phyloP scores from a whole-genome alignment of 805 yeast genomes.

The Candida mattraensis region DNA sequence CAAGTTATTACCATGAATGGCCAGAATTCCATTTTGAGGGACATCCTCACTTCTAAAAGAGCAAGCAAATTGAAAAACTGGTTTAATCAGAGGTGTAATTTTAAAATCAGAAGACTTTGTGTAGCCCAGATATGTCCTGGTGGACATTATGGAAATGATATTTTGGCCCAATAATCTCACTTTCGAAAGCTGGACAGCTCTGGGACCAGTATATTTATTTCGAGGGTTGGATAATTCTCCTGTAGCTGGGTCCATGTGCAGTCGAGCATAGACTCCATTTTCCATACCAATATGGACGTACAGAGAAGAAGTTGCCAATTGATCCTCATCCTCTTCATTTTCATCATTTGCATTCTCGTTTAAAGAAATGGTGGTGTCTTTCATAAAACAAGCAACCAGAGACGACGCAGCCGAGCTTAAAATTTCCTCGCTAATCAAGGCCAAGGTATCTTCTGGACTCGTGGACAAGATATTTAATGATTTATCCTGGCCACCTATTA shows the following conservation, averaged over 20 bases:
- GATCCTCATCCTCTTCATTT: slow-evolving; percentile 14
- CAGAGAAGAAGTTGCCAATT: slow-evolving; percentile 16
- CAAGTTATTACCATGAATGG: slow-evolving; percentile 51
- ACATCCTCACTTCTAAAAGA: slow-evolving; percentile 65
- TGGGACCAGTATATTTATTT: slow-evolving; percentile 71
- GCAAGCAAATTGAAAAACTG: slow-evolving; percentile 44
- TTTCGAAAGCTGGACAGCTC: slow-evolving; percentile 52
- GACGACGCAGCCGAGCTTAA: slow-evolving; percentile 45
- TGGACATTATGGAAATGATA: slow-evolving; percentile 49
- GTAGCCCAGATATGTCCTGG: slow-evolving; percentile 57
- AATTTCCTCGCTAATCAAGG: slow-evolving; percentile 62
- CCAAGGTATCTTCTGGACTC: slow-evolving; percentile 58
- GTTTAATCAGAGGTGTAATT: slow-evolving; percentile 47
- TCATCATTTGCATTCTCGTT: slow-evolving; percentile 17
- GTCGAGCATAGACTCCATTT: slow-evolving; percentile 78
- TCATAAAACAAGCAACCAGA: slow-evolving; percentile 32
- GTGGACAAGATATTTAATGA: slow-evolving; percentile 69
- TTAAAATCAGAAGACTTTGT: slow-evolving; percentile 36
- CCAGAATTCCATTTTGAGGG: slow-evolving; percentile 59
- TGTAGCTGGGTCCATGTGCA: slow-evolving; percentile 52
- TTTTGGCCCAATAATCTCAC: slow-evolving; percentile 34
- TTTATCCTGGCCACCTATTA: slow-evolving; percentile 70
- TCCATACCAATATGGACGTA: slow-evolving; percentile 75
- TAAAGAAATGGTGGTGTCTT: slow-evolving; percentile 5
- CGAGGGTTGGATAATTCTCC: slow-evolving; percentile 68